Evolutionary conservation across 495 filamentous ascomycete genomes (phyloP).

Genomic region (Trichocladium antarcticum): DNA sequence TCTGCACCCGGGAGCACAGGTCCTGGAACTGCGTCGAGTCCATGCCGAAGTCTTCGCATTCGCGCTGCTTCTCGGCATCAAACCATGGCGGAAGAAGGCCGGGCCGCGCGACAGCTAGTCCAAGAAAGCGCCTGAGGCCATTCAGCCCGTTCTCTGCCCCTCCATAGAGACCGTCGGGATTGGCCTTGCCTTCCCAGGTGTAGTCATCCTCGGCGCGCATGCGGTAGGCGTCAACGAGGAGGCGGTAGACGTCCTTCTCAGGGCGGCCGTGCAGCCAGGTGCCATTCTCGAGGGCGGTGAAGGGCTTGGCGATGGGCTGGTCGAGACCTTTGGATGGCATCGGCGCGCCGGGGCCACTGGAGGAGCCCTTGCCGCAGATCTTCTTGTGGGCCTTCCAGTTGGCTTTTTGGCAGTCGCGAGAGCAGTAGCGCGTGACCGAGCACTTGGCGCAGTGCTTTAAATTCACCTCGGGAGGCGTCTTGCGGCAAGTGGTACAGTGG

Average conservation of each 20-base stretch:
- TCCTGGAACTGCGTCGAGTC: no score
- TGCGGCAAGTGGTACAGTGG: slow-evolving; percentile 11
- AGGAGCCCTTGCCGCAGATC: slow-evolving; percentile 17
- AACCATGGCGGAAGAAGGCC: no score
- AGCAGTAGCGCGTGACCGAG: slow-evolving; percentile 34
- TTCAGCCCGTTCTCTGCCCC: no score
- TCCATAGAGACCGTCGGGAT: no score
- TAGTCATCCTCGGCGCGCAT: slow-evolving; percentile 39
- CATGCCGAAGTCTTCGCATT: no score
- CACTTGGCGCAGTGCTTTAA: slow-evolving; percentile 35
- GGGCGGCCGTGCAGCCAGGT: slow-evolving; percentile 33
- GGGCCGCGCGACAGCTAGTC: no score
- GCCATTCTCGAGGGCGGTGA: slow-evolving; percentile 20
- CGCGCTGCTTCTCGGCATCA: no score
- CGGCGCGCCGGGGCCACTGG: no score
- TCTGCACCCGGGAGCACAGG: no score
- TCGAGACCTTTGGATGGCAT: no score
- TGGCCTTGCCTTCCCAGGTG: no score
- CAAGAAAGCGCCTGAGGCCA: no score
- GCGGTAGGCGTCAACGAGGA: slow-evolving; percentile 41
- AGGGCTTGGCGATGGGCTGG: slow-evolving; percentile 4
- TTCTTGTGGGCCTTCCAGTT: slow-evolving; percentile 39
- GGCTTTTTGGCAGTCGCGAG: slow-evolving; percentile 34
- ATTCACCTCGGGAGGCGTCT: slow-evolving; percentile 4
- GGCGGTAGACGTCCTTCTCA: slow-evolving; percentile 33